Base-by-base conservation (phyloP, 441 rosid species). In the Mallotus repandus region DNA sequence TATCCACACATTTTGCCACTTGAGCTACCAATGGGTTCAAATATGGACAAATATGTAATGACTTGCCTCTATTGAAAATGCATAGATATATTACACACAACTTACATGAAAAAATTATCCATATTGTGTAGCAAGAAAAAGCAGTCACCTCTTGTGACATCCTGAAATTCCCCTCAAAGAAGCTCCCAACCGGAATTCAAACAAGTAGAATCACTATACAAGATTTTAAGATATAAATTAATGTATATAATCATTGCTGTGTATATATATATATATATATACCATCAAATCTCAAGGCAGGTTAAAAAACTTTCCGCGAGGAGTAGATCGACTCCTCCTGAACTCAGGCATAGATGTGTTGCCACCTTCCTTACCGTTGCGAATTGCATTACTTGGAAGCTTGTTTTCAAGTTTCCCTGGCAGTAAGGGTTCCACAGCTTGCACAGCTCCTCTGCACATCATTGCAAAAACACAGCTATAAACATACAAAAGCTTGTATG, bases 301-400 rank as follows among this genome's bases (percentile, higher is more conserved):
- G 64, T 81, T 73, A 66, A 84, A 81, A 75, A 87, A 88, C 80
- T 91, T 93, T 57, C 93, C 94, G 0, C 94, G 91, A 73, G 97
- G 92, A 32, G 91, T 82, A 43, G 95, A 95, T 68, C 91, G 84
- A 75, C 94, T 95, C 79, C 99, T 87, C 72, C 91, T 85, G 66
- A 91, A 84, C 74, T 91, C 98, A 19, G 89, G 86, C 83, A 81
- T 73, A 13, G 89, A 79, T 74, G 77, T 71, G 68, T 71, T 83
- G 60, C 79, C 84, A 62, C 82, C 85, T 80, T 89, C 96, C 62
- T 86, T 88, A 5, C 71, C 79, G 32, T 81, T 84, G 45, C 83
- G 84, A 66, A 59, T 18, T 38, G 16, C 55, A 22, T 77, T 83
- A 58, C 81, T 81, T 57, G 84, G 81, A 70, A 80, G 60, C 84